phyloP scores from a whole-genome alignment of 139 green algal genomes.

The Coelastrella sp. region DNA sequence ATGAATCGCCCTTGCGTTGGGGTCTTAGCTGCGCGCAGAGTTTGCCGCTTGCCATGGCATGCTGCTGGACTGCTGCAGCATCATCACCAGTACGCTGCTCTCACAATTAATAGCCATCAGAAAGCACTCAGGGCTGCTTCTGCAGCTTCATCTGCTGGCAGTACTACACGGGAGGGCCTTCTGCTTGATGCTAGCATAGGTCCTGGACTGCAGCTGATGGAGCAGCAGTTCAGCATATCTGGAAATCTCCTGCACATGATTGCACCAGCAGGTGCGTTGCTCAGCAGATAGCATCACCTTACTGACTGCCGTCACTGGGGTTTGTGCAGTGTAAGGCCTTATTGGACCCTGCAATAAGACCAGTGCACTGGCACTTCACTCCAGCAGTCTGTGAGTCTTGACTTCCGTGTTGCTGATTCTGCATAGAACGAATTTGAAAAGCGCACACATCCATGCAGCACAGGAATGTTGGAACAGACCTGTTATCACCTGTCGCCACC shows the following conservation, averaged over 20 bases:
- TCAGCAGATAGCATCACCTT: too few species aligned
- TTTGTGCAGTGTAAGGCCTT: too few species aligned
- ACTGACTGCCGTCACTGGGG: too few species aligned
- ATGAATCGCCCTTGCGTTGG: not conserved
- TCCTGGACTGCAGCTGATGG: constrained; percentile 34
- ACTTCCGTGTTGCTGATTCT: too few species aligned
- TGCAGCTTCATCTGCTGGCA: not conserved
- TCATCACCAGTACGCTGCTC: not conserved
- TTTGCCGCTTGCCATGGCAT: not conserved
- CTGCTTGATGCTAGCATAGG: constrained; percentile 11
- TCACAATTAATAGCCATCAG: not conserved
- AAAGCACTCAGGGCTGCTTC: not conserved
- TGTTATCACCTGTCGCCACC: too few species aligned
- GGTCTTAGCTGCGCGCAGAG: not conserved
- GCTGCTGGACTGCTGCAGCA: not conserved
- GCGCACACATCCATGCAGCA: too few species aligned
- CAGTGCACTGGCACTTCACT: too few species aligned
- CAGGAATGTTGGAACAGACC: too few species aligned
- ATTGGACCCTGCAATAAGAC: too few species aligned
- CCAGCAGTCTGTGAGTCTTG: too few species aligned
- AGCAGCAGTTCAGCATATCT: constrained; percentile 41
- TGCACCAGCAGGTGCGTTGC: constrained; percentile 51
- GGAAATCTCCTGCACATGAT: constrained; percentile 52
- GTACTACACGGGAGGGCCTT: not conserved
- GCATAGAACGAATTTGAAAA: too few species aligned